Percentiles rank a stretch among this genome's conserved stretches.
These are phyloP conservation scores for Funneliformis geosporum DNA, from an alignment of 192 early-diverging fungal species.

Conservation along the genomic window DNA sequence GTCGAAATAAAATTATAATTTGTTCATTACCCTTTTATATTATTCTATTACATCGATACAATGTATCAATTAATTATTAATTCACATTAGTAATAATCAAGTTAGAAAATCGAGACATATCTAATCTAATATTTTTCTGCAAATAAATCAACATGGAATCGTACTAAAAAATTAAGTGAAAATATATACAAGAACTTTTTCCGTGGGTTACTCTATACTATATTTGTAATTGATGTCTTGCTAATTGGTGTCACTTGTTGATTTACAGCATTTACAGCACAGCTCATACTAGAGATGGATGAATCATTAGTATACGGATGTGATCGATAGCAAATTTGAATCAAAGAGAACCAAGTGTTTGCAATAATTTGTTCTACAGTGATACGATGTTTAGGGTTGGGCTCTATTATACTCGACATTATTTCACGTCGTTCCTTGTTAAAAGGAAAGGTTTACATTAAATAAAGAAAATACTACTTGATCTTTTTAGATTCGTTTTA, in stretches of 20 bases:
- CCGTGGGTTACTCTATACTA: not conserved
- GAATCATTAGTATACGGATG: not conserved
- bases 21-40: too few species aligned
- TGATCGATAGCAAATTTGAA: slow-evolving; percentile 5
- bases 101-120: too few species aligned
- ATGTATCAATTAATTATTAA: too few species aligned
- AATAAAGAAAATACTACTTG: too few species aligned
- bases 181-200: too few species aligned
- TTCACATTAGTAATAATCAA: too few species aligned
- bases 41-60: too few species aligned
- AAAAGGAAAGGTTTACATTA: not conserved
- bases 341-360: not conserved
- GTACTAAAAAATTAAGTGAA: too few species aligned
- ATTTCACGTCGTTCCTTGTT: slow-evolving; percentile 9
- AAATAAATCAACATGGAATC: too few species aligned
- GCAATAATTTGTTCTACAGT: slow-evolving; percentile 18
- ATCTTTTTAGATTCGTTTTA: not conserved
- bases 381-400: slow-evolving; percentile 16
- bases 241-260: not conserved
- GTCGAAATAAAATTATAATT: too few species aligned
- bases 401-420: slow-evolving; percentile 22
- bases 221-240: not conserved
- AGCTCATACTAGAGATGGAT: not conserved
- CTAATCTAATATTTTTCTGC: too few species aligned
- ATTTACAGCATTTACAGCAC: not conserved